phyloP scores from a whole-genome alignment of 2,329 filamentous ascomycete species.

The Colletotrichum eleusines region DNA sequence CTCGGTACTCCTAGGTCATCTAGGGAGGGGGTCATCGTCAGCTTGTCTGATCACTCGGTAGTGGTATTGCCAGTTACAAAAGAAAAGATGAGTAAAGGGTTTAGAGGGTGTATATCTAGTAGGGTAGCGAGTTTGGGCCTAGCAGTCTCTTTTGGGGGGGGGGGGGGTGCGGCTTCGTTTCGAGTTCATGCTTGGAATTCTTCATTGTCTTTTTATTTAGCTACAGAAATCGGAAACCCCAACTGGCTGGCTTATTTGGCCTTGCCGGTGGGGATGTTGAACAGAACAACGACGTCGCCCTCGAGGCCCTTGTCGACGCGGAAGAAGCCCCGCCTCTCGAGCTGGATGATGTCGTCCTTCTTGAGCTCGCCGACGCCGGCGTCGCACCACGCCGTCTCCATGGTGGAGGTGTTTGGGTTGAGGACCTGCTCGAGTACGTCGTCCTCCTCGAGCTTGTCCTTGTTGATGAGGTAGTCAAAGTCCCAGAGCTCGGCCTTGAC shows the following conservation, averaged over 20 bases:
- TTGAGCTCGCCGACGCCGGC: slow-evolving; percentile 83
- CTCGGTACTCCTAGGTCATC: too few species aligned
- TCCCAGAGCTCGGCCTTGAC: slow-evolving; percentile 89
- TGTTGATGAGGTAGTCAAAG: slow-evolving; percentile 95
- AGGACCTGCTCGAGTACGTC: slow-evolving; percentile 88
- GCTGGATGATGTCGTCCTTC: slow-evolving; percentile 92
- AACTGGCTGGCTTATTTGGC: slow-evolving; percentile 51
- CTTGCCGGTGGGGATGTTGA: slow-evolving; percentile 70
- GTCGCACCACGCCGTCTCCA: slow-evolving; percentile 82
- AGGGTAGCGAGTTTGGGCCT: too few species aligned
- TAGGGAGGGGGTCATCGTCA: too few species aligned
- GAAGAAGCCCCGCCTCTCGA: slow-evolving; percentile 94
- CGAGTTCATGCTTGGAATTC: slow-evolving; percentile 19
- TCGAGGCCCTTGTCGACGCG: slow-evolving; percentile 78
- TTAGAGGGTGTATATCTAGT: neutral
- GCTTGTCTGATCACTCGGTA: too few species aligned
- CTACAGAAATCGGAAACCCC: slow-evolving; percentile 10
- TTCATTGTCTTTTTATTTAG: slow-evolving; percentile 29
- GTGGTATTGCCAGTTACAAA: too few species aligned
- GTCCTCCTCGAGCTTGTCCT: slow-evolving; percentile 92
- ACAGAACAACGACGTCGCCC: slow-evolving; percentile 63
- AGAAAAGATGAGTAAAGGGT: too few species aligned
- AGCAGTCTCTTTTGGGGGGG: too few species aligned
- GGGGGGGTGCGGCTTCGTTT: too few species aligned
- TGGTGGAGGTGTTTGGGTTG: slow-evolving; percentile 79